Percentiles rank a stretch among this genome's conserved stretches.
phyloP scores from a whole-genome alignment of 1,139 yeast genomes.

The Magnusiomyces paraingens region DNA sequence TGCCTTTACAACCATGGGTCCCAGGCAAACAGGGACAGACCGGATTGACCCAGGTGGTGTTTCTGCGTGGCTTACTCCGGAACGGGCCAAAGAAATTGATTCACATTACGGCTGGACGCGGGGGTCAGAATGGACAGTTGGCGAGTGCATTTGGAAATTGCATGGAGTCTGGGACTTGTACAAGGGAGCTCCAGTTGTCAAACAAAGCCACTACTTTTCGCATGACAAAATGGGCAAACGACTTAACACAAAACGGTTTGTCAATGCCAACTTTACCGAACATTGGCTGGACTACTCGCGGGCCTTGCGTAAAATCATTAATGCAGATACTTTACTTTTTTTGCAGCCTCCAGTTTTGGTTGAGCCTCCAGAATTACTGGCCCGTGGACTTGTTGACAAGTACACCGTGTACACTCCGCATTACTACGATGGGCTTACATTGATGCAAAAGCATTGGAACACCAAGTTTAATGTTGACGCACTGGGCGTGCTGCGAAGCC shows the following conservation, averaged over 20 bases:
- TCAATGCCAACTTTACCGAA: conserved; percentile 54
- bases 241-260: conserved; percentile 48
- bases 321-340: conserved; percentile 48
- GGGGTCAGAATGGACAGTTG: conserved; percentile 55
- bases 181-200: conserved; percentile 24
- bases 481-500: conserved; percentile 77
- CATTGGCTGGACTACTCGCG: conserved; percentile 47
- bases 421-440: conserved; percentile 87
- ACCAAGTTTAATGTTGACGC: conserved; percentile 66
- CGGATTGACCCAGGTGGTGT: conserved; percentile 58
- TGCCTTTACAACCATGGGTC: conserved; percentile 63
- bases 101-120: conserved; percentile 64
- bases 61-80: conserved; percentile 57
- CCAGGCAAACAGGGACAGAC: conserved; percentile 50
- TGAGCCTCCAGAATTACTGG: conserved; percentile 60
- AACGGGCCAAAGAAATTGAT: conserved; percentile 39
- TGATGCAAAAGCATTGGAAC: conserved; percentile 79
- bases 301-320: conserved; percentile 32
- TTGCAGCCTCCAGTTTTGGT: conserved; percentile 81
- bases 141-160: conserved; percentile 71
- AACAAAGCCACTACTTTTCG: conserved; percentile 45
- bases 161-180: conserved; percentile 64
- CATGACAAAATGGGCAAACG: conserved; percentile 36
- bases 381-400: conserved; percentile 31
- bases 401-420: conserved; percentile 59